Conservation (phyloP, 140 eudicot species). For the Eryngium alpinum region DNA sequence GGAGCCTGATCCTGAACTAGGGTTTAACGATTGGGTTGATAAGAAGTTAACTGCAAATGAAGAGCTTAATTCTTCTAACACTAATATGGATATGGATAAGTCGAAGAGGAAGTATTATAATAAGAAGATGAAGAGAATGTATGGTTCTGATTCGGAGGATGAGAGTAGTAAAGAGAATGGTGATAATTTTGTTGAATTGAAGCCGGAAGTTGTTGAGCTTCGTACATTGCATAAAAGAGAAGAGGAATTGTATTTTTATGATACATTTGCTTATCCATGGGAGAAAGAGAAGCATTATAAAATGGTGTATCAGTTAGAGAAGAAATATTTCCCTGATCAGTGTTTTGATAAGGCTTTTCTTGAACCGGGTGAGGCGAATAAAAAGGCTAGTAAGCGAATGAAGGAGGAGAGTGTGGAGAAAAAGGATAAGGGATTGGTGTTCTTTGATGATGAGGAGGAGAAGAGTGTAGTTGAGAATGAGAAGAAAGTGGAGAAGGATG, state of each 20-base stretch:
- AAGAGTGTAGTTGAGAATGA: conserved; percentile 12
- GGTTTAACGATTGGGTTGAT: conserved; percentile 84
- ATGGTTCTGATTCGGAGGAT: conserved; percentile 79
- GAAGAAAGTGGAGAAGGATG: conserved; percentile 33
- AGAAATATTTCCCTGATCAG: conserved; percentile 91
- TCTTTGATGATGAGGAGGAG: conserved; percentile 34
- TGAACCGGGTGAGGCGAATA: conserved; percentile 56
- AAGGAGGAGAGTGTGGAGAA: conserved; percentile 5
- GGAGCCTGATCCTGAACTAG: conserved; percentile 34
- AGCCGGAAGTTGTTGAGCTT: conserved; percentile 87
- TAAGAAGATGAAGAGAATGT: conserved; percentile 76
- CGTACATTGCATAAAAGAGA: conserved; percentile 70
- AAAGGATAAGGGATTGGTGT: conserved; percentile 35
- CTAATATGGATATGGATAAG: conserved; percentile 52
- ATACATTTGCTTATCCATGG: conserved; percentile 89
- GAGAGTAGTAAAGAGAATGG: conserved; percentile 25
- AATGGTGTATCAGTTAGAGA: conserved; percentile 99
- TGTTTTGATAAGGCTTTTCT: conserved; percentile 94
- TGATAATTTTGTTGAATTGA: conserved; percentile 52
- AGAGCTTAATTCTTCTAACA: conserved; percentile 2
- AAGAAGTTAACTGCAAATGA: conserved; percentile 35
- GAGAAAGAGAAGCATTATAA: conserved; percentile 95
- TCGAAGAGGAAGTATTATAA: conserved; percentile 70
- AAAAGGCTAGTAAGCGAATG: background rate
- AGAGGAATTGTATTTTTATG: conserved; percentile 87